phyloP scores from a whole-genome alignment of 768 basidiomycete genomes.

The Lactarius akahatsu region DNA sequence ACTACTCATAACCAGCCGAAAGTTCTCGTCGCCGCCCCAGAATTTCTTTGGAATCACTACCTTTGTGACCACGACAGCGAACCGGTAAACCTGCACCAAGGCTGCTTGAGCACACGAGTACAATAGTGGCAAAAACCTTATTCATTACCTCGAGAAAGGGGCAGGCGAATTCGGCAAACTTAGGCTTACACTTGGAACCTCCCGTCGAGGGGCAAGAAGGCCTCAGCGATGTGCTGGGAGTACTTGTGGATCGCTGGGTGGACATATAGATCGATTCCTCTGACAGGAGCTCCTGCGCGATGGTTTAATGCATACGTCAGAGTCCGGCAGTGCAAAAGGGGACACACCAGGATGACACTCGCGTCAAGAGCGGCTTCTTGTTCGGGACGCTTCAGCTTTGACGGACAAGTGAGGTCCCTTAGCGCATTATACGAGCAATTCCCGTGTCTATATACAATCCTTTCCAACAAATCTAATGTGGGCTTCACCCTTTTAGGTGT shows the following conservation, averaged over 20 bases:
- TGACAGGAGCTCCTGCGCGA: conserved; percentile 68
- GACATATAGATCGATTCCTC: conserved; percentile 57
- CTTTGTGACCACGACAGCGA: conserved; percentile 60
- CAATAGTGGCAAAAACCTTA: background rate
- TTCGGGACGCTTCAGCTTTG: conserved; percentile 55
- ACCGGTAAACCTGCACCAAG: conserved; percentile 63
- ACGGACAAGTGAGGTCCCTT: conserved; percentile 66
- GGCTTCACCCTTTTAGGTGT: conserved; percentile 74
- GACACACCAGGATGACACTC: conserved; percentile 59
- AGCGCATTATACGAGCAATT: conserved; percentile 71
- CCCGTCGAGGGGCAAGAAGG: conserved; percentile 50
- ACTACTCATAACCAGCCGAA: conserved; percentile 58
- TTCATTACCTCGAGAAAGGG: conserved; percentile 56
- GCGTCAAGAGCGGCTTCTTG: conserved; percentile 51
- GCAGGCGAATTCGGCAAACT: conserved; percentile 78
- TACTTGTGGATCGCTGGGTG: conserved; percentile 48
- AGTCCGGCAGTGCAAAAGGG: conserved; percentile 2
- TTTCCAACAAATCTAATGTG: conserved; percentile 53
- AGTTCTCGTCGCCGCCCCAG: conserved; percentile 76
- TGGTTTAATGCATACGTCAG: background rate
- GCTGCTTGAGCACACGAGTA: background rate
- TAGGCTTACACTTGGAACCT: conserved; percentile 53
- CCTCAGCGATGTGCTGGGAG: conserved; percentile 50
- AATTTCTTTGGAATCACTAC: conserved; percentile 69
- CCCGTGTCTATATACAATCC: conserved; percentile 62